Conservation (phyloP, 345 rosid species). For the Eucalyptus virginea region DNA sequence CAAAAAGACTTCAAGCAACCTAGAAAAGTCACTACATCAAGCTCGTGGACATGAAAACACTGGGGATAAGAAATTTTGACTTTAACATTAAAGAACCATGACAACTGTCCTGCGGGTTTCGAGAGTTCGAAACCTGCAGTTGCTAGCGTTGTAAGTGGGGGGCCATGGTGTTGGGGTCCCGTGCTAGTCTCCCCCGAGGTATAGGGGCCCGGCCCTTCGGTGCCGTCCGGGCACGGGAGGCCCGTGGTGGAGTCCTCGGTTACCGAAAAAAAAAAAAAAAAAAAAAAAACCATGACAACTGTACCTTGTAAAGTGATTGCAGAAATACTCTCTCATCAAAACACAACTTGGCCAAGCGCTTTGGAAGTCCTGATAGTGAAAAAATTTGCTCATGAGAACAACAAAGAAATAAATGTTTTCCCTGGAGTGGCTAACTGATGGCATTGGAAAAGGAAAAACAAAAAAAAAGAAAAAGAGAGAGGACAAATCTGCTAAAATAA, state of each 20-base stretch:
- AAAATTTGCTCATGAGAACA: not conserved
- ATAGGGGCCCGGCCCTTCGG: too few species aligned
- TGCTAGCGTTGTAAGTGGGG: too few species aligned
- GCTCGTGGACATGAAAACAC: not conserved
- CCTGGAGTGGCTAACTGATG: not conserved
- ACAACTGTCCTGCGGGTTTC: slow-evolving; percentile 10
- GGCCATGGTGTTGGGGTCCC: too few species aligned
- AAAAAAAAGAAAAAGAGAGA: not conserved
- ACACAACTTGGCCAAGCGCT: slow-evolving; percentile 55
- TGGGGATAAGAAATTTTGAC: not conserved
- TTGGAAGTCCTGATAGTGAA: slow-evolving; percentile 28
- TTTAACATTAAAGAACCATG: not conserved
- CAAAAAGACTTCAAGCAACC: not conserved
- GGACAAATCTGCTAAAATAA: not conserved
- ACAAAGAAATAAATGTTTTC: not conserved
- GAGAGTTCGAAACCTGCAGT: too few species aligned
- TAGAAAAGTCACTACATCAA: not conserved
- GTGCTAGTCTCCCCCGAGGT: too few species aligned
- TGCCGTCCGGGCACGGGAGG: too few species aligned
- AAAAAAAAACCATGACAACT: not conserved
- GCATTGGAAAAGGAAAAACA: not conserved
- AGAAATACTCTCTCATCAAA: slow-evolving; percentile 74
- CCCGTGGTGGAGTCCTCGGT: too few species aligned
- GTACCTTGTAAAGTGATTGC: slow-evolving; percentile 87
- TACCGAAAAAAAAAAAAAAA: not conserved